These are phyloP conservation scores for Paratinospora sagittata DNA, from an alignment of 164 flowering plant genomes.

Conservation along the genomic window DNA sequence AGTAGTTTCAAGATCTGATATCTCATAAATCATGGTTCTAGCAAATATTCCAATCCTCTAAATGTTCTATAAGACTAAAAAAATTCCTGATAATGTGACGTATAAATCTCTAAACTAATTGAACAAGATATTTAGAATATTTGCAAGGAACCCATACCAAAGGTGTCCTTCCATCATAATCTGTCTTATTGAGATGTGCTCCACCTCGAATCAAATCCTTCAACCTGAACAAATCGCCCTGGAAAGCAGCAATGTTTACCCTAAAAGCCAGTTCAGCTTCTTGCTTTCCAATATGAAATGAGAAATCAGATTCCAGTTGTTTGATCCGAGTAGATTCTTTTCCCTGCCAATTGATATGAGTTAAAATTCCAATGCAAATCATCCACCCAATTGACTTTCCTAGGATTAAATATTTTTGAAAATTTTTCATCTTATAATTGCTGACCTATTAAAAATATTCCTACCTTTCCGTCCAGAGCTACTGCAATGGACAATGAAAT, in stretches of 20 bases:
- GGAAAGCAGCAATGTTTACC: conserved; percentile 74
- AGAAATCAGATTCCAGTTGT: conserved; percentile 70
- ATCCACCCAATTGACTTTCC: not conserved
- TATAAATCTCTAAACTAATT: not conserved
- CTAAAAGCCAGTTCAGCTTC: conserved; percentile 82
- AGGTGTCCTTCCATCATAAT: conserved; percentile 94
- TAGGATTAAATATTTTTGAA: not conserved
- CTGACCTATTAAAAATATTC: not conserved
- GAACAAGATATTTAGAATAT: conserved; percentile 2
- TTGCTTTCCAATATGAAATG: conserved; percentile 71
- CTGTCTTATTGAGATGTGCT: conserved; percentile 82
- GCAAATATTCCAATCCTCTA: not conserved
- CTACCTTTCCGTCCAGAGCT: not conserved
- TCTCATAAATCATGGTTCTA: not conserved
- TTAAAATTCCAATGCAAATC: not conserved
- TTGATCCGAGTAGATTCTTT: conserved; percentile 59
- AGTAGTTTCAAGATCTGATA: not conserved
- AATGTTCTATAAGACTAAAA: not conserved
- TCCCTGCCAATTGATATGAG: conserved; percentile 40
- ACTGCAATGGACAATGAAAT: not conserved
- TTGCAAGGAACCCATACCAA: conserved; percentile 47
- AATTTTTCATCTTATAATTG: not conserved
- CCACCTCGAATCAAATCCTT: conserved; percentile 70
- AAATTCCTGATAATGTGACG: not conserved
- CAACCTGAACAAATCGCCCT: conserved; percentile 75